Percentiles rank a stretch among this genome's conserved stretches.
Conservation (phyloP, 2,329 filamentous ascomycete species). For the Achaetomium macrosporum region DNA sequence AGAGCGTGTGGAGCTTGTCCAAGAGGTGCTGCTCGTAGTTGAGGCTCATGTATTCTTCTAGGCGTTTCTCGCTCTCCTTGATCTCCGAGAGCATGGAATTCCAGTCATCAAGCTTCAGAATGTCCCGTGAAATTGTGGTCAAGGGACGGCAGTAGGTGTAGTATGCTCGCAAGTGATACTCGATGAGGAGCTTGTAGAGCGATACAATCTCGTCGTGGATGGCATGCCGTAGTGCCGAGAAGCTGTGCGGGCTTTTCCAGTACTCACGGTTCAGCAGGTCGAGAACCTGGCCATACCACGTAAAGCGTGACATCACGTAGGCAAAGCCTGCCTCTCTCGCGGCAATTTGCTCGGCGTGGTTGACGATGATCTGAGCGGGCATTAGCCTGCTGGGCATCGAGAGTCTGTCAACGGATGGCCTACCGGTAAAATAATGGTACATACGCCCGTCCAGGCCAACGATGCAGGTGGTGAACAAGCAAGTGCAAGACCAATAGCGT, state of each 20-base stretch:
- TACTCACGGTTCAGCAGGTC: constrained; percentile 19
- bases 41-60: constrained; percentile 18
- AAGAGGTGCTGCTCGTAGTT: constrained; percentile 19
- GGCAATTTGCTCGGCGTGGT: constrained; percentile 19
- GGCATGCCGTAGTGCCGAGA: constrained; percentile 5
- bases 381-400: background rate
- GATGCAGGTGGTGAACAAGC: constrained; percentile 13
- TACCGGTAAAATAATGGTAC: constrained; percentile 17
- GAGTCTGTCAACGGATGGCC: background rate
- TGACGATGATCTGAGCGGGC: constrained; percentile 13
- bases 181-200: constrained; percentile 20
- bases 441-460: constrained; percentile 17
- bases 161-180: constrained; percentile 19
- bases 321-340: constrained; percentile 15
- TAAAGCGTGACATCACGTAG: constrained; percentile 21
- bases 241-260: constrained; percentile 18
- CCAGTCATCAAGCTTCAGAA: constrained; percentile 21
- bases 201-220: constrained; percentile 15
- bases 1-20: constrained; percentile 18
- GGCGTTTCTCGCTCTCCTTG: constrained; percentile 12
- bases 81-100: constrained; percentile 13
- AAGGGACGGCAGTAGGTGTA: constrained; percentile 19
- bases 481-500: constrained; percentile 10
- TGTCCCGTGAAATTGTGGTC: constrained; percentile 10
- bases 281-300: constrained; percentile 19